Evolutionary conservation across 148 eudicot genomes (phyloP).

Genomic region (Fagopyrum esculentum): DNA sequence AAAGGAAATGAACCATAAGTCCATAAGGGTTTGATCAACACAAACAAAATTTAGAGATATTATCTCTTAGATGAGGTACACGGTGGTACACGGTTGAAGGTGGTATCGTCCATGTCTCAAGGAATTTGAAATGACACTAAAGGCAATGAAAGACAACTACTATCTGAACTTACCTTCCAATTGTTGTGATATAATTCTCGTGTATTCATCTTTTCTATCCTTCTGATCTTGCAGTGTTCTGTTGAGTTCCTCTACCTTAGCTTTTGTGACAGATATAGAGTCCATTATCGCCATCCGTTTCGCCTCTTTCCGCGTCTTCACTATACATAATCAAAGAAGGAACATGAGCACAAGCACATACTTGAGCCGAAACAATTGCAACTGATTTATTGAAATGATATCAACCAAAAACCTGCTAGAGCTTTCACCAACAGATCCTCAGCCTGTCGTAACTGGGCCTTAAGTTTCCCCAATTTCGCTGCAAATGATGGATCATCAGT

Average conservation of each 20-base stretch:
- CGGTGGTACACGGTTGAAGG: background rate
- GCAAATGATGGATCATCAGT: constrained; percentile 10
- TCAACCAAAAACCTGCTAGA: constrained; percentile 45
- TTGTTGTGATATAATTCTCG: constrained; percentile 55
- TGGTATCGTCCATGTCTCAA: background rate
- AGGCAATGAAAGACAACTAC: background rate
- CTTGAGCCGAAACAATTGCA: background rate
- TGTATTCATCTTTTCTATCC: constrained; percentile 56
- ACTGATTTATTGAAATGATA: background rate
- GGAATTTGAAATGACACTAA: background rate
- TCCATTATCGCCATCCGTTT: constrained; percentile 53
- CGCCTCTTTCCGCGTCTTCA: constrained; percentile 85
- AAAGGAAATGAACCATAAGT: background rate
- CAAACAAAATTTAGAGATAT: background rate
- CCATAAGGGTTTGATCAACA: background rate
- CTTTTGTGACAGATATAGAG: constrained; percentile 48
- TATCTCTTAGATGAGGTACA: background rate
- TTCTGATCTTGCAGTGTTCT: constrained; percentile 58
- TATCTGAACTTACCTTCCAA: constrained; percentile 41
- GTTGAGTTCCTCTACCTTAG: constrained; percentile 58
- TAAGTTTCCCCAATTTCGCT: constrained; percentile 63
- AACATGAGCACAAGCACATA: constrained; percentile 9
- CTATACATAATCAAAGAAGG: constrained; percentile 28
- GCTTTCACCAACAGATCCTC: constrained; percentile 74
- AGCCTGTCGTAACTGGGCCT: constrained; percentile 57